These are phyloP conservation scores for Colletotrichum chlorophyti DNA, from an alignment of 2,329 filamentous ascomycete genomes.

Conservation along the genomic window DNA sequence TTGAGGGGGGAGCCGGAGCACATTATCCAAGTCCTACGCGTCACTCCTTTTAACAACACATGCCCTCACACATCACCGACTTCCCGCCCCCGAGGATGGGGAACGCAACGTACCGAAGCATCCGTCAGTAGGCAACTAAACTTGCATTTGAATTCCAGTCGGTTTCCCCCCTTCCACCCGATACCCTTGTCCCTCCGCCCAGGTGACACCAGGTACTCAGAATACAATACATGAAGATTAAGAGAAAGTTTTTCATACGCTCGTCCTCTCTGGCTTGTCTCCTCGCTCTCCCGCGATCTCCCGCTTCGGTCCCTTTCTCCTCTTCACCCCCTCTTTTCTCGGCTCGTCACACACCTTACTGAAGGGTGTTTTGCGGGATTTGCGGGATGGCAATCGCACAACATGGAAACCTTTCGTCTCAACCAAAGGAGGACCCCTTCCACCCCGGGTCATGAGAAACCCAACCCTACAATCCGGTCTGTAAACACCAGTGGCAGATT, in stretches of 20 bases:
- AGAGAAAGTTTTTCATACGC: slow-evolving; percentile 13
- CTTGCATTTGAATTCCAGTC: slow-evolving; percentile 18
- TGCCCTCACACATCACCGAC: background rate
- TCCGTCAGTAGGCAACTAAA: slow-evolving; percentile 12
- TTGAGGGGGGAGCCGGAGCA: too few species aligned
- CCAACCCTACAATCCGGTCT: too few species aligned
- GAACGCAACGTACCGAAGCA: too few species aligned
- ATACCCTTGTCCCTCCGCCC: background rate
- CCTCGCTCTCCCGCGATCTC: background rate
- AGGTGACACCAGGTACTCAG: slow-evolving; percentile 29
- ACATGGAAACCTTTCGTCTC: background rate
- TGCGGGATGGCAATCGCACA: too few species aligned
- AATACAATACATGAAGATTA: slow-evolving; percentile 30
- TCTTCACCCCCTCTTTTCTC: background rate
- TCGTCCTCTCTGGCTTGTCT: slow-evolving; percentile 15
- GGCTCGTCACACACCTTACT: background rate
- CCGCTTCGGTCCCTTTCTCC: background rate
- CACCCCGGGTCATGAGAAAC: too few species aligned
- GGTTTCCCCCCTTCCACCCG: background rate
- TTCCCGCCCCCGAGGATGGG: background rate
- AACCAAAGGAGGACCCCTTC: too few species aligned
- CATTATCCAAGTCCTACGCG: too few species aligned
- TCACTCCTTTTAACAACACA: too few species aligned
- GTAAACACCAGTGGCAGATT: too few species aligned
- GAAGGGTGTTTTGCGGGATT: too few species aligned